phyloP scores from a whole-genome alignment of 192 early-diverging fungal genomes.

The Gaertneriomyces sp. region DNA sequence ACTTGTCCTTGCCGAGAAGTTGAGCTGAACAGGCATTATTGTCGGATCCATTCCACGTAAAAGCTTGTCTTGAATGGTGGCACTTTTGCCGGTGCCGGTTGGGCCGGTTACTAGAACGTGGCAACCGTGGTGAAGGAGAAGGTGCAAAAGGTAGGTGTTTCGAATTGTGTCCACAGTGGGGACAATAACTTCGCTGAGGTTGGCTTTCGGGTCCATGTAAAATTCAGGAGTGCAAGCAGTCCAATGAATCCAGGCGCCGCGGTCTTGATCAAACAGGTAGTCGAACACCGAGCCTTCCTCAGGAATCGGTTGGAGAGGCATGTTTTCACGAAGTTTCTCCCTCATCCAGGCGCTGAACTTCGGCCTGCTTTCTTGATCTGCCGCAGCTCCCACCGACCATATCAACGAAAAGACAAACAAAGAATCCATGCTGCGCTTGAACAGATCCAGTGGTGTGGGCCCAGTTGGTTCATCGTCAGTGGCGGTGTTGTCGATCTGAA shows the following conservation, averaged over 20 bases:
- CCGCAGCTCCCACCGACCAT: constrained; percentile 61
- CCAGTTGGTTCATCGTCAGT: background rate
- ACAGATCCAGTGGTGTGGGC: constrained; percentile 30
- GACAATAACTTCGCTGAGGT: constrained; percentile 48
- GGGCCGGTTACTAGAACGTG: constrained; percentile 56
- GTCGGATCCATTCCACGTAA: constrained; percentile 49
- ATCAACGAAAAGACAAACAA: constrained; percentile 55
- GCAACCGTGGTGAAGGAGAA: constrained; percentile 49
- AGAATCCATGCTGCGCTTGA: constrained; percentile 44
- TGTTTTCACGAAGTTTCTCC: constrained; percentile 14
- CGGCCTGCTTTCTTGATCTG: constrained; percentile 47
- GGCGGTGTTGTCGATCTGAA: constrained; percentile 14
- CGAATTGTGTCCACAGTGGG: constrained; percentile 60
- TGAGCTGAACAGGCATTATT: constrained; percentile 52
- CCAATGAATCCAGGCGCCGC: constrained; percentile 50
- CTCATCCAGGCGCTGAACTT: constrained; percentile 58
- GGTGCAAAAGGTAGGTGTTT: constrained; percentile 54
- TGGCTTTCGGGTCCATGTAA: constrained; percentile 37
- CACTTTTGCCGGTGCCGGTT: constrained; percentile 60
- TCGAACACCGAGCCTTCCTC: constrained; percentile 51
- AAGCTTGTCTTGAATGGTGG: constrained; percentile 59
- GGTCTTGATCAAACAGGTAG: constrained; percentile 45
- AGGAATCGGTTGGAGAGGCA: constrained; percentile 33
- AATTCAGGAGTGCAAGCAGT: constrained; percentile 48
- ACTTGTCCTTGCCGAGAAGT: constrained; percentile 56